Conservation (phyloP, 345 rosid genomes). For the Erucastrum elatum region DNA sequence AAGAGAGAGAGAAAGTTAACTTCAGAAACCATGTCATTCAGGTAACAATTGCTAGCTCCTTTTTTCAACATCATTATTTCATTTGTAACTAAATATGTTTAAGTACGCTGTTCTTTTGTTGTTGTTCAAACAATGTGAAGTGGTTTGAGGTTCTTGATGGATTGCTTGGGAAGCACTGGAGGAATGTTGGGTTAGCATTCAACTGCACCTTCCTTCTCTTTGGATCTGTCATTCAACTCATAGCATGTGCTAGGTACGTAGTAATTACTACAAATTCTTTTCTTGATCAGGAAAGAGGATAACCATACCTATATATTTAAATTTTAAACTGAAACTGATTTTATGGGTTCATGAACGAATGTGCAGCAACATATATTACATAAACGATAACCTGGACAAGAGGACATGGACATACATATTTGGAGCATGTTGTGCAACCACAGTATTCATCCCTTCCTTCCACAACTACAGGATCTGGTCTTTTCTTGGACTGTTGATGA, state of each 20-base stretch:
- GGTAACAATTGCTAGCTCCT: slow-evolving; percentile 41
- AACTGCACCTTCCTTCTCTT: slow-evolving; percentile 96
- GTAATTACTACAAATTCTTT: not conserved
- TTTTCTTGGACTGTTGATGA: slow-evolving; percentile 94
- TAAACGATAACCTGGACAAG: slow-evolving; percentile 97
- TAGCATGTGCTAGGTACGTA: slow-evolving; percentile 90
- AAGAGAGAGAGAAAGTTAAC: slow-evolving; percentile 92
- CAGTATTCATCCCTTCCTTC: slow-evolving; percentile 71
- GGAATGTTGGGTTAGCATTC: slow-evolving; percentile 97
- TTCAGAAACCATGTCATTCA: slow-evolving; percentile 99
- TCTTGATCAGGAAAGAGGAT: not conserved
- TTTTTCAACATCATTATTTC: not conserved
- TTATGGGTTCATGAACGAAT: not conserved
- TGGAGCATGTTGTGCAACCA: slow-evolving; percentile 52
- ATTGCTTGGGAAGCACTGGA: slow-evolving; percentile 93
- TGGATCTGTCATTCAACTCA: slow-evolving; percentile 99
- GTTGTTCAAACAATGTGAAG: slow-evolving; percentile 36
- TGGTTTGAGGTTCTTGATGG: slow-evolving; percentile 99
- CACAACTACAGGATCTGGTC: slow-evolving; percentile 99
- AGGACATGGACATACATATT: slow-evolving; percentile 99
- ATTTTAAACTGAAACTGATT: not conserved
- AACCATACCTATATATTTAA: not conserved
- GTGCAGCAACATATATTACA: slow-evolving; percentile 95
- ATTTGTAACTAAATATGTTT: not conserved
- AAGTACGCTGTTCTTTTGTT: not conserved